Conservation (phyloP, 2,329 filamentous ascomycete genomes). For the Neocatenulostroma microsporum region DNA sequence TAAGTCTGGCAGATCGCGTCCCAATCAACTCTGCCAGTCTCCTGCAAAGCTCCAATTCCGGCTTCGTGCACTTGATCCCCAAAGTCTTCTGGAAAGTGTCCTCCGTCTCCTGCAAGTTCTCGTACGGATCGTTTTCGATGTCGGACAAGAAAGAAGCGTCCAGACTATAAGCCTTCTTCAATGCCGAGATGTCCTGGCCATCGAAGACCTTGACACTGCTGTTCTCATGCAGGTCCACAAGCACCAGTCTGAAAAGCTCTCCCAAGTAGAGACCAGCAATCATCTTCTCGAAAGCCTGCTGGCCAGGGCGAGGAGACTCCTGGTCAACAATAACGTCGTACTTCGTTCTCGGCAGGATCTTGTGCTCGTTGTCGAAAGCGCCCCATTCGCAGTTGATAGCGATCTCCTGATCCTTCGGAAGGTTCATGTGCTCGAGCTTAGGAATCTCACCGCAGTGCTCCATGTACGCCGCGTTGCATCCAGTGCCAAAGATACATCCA, state of each 20-base stretch:
- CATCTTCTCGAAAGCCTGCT: slow-evolving; percentile 41
- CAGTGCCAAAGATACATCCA: slow-evolving; percentile 96
- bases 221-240: slow-evolving; percentile 54
- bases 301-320: slow-evolving; percentile 38
- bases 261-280: slow-evolving; percentile 40
- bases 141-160: slow-evolving; percentile 89
- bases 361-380: slow-evolving; percentile 89
- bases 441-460: slow-evolving; percentile 84
- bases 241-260: slow-evolving; percentile 38
- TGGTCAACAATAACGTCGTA: slow-evolving; percentile 45
- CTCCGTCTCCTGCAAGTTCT: slow-evolving; percentile 84
- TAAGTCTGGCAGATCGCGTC: slow-evolving; percentile 85
- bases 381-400: slow-evolving; percentile 98
- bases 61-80: slow-evolving; percentile 58
- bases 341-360: slow-evolving; percentile 73
- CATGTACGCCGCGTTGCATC: slow-evolving; percentile 98
- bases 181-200: slow-evolving; percentile 67
- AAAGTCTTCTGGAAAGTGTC: slow-evolving; percentile 76
- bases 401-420: slow-evolving; percentile 66
- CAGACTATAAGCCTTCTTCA: slow-evolving; percentile 80
- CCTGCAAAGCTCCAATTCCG: slow-evolving; percentile 83
- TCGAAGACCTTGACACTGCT: slow-evolving; percentile 62
- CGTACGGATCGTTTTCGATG: slow-evolving; percentile 89
- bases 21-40: slow-evolving; percentile 89
- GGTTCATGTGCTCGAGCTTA: slow-evolving; percentile 85